Base-by-base conservation (phyloP, 495 filamentous ascomycete genomes). In the Aspergillus panamensis region DNA sequence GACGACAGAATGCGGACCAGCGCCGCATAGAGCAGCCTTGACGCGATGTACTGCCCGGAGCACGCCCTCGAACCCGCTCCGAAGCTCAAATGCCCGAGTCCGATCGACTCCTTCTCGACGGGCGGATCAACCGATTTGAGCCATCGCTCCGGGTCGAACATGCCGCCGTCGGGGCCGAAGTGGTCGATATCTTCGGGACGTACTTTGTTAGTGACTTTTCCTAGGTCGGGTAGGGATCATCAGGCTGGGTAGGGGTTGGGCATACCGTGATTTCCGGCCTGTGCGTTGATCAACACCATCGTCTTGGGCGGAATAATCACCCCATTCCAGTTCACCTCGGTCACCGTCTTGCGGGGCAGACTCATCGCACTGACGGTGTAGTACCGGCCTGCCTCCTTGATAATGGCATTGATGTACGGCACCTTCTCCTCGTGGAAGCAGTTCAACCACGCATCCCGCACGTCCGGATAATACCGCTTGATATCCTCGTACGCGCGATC, bases 261-360 rank as follows among this genome's bases (percentile, higher is more conserved):
- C 70, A 64, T 61, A 83, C 80, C 81, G 53, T 82, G 82, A 55
- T 84, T 84, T 0, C 74, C 80, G 12, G 80, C 82, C 51, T 84
- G 82, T 0, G 79, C 78, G 54, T 84, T 84, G 53, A 83, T 80
- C 51, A 83, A 64, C 10, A 84, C 68, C 78, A 82, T 82, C 0
- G 80, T 84, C 55, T 76, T 76, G 0, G 75, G 65, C 0, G 81
- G 81, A 32, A 84, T 83, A n/a, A 72, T 74, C 10, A 78, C 78
- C 8, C 78, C 80, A 48, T 81, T 74, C 79, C 80, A 84, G 6
- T 77, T 70, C 8, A 84, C 71, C 53, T 82, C 80, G 0, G 70
- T 74, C 2, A 75, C 71, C 0, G 78, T 82, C 63, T 80, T 80
- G 30, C 82, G 60, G 3, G 80, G 80, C 16, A 82, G 61, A 49